Evolutionary conservation across 1,139 yeast species (phyloP).

Genomic region (Candida buenavistaensis): DNA sequence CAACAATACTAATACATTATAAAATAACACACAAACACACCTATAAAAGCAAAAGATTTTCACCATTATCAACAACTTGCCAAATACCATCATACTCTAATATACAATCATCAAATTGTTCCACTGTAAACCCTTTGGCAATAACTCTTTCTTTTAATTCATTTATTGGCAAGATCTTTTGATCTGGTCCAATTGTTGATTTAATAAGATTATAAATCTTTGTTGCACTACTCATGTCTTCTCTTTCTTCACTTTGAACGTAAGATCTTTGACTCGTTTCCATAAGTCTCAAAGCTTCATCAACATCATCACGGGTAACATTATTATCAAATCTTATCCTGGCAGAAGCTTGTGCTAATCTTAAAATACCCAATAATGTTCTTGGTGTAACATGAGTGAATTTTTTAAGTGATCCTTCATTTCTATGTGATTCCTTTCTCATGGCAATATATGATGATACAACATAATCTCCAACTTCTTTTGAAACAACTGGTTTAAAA

Average conservation of each 20-base stretch:
- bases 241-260: slow-evolving; percentile 52
- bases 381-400: slow-evolving; percentile 93
- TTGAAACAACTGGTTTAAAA: slow-evolving; percentile 84
- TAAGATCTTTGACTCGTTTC: slow-evolving; percentile 84
- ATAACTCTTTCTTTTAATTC: slow-evolving; percentile 68
- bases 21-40: not conserved
- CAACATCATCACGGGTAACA: slow-evolving; percentile 82
- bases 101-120: slow-evolving; percentile 75
- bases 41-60: slow-evolving; percentile 17
- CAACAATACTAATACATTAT: too few species aligned
- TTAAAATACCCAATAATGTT: slow-evolving; percentile 84
- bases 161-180: slow-evolving; percentile 47
- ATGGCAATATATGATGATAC: slow-evolving; percentile 84
- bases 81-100: slow-evolving; percentile 77
- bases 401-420: slow-evolving; percentile 75
- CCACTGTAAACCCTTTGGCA: slow-evolving; percentile 81
- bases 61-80: slow-evolving; percentile 72
- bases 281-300: slow-evolving; percentile 87
- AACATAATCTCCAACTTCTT: slow-evolving; percentile 83
- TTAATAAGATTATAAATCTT: slow-evolving; percentile 64
- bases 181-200: slow-evolving; percentile 50
- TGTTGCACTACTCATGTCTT: slow-evolving; percentile 54
- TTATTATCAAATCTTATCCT: slow-evolving; percentile 75
- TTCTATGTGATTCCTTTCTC: slow-evolving; percentile 85
- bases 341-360: slow-evolving; percentile 94